Evolutionary conservation across 345 rosid species (phyloP).

Genomic region (Syzygium grande): DNA sequence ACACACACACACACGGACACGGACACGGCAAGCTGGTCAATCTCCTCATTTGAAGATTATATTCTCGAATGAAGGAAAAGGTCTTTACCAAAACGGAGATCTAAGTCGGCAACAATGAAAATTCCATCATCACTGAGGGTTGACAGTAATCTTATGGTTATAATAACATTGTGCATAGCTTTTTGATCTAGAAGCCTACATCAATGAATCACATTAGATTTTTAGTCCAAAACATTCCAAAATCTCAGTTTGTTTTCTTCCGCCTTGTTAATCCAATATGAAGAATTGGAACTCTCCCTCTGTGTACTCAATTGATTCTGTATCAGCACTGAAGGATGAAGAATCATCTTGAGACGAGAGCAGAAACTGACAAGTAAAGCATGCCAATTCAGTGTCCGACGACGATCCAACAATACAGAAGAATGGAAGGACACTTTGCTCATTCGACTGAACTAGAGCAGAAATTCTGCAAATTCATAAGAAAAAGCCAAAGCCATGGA

Average conservation of each 20-base stretch:
- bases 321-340: neutral
- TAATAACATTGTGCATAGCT: conserved; percentile 10
- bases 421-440: neutral
- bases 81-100: neutral
- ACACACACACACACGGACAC: too few relatives aligned
- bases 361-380: neutral
- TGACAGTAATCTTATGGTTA: neutral
- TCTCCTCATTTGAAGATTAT: neutral
- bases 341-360: neutral
- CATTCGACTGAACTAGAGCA: neutral
- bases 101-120: neutral
- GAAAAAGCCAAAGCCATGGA: neutral
- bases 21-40: neutral
- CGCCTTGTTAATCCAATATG: neutral
- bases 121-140: neutral
- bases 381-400: neutral
- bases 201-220: neutral
- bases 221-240: conserved; percentile 46
- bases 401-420: neutral
- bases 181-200: neutral
- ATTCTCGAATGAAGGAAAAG: neutral
- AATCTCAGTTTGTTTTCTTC: conserved; percentile 44
- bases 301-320: neutral
- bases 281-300: neutral
- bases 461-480: neutral